Percentiles rank a stretch among this genome's conserved stretches.
These are phyloP conservation scores for Flaveria brownii DNA, from an alignment of 129 eudicot species.

Conservation along the genomic window DNA sequence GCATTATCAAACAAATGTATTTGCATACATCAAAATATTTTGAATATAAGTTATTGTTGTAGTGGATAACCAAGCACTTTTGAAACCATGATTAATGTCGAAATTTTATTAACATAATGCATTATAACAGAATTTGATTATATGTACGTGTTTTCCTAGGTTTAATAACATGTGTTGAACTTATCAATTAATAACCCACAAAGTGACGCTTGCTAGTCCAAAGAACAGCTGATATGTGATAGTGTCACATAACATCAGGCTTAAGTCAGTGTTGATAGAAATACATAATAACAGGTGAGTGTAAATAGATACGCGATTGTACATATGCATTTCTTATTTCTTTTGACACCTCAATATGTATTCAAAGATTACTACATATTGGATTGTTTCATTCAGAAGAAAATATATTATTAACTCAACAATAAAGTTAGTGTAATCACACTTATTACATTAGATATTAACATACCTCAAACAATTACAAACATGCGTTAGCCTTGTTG, in stretches of 20 bases:
- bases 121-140: no score
- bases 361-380: neutral
- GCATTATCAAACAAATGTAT: slow-evolving; percentile 2
- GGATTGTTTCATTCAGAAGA: neutral
- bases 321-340: neutral
- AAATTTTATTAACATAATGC: no score
- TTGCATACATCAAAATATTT: neutral
- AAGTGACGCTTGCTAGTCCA: neutral
- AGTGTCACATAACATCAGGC: no score
- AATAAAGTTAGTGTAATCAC: neutral
- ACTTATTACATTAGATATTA: slow-evolving; percentile 10
- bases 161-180: no score
- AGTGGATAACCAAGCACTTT: no score
- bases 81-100: no score
- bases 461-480: neutral
- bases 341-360: neutral
- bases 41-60: no score
- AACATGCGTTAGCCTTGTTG: neutral
- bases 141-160: no score
- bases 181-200: neutral
- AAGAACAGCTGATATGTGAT: neutral
- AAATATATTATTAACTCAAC: slow-evolving; percentile 2
- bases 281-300: no score
- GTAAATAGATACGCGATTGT: neutral
- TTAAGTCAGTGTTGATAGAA: no score